Evolutionary conservation across 768 basidiomycete genomes (phyloP).

Genomic region (Fomitopsis pulvina): DNA sequence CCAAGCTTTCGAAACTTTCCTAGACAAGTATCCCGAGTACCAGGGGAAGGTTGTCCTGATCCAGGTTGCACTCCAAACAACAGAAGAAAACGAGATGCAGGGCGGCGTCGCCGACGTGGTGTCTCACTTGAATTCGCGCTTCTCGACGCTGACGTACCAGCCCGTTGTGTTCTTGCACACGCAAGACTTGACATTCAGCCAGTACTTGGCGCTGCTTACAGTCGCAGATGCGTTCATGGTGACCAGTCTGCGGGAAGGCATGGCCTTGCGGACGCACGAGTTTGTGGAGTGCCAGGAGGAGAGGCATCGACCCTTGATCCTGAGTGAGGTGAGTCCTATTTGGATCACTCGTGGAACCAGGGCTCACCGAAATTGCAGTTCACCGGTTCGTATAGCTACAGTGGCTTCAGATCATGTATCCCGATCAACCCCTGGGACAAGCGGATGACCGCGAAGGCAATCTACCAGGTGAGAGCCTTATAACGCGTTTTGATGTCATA

Average conservation of each 20-base stretch:
- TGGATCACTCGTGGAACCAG: not conserved
- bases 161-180: conserved; percentile 84
- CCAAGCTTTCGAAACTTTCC: conserved; percentile 74
- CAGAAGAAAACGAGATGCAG: conserved; percentile 66
- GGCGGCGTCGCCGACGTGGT: conserved; percentile 72
- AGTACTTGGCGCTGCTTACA: conserved; percentile 76
- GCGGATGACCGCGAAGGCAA: conserved; percentile 78
- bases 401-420: conserved; percentile 82
- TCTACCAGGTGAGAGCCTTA: conserved; percentile 37
- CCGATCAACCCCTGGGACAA: conserved; percentile 84
- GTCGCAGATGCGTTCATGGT: conserved; percentile 85
- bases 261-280: conserved; percentile 80
- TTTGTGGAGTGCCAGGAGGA: conserved; percentile 82
- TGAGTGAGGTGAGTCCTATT: conserved; percentile 57
- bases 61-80: conserved; percentile 82
- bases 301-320: conserved; percentile 58
- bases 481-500: not conserved
- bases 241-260: conserved; percentile 80
- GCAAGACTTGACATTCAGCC: conserved; percentile 77
- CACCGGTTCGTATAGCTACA: conserved; percentile 81
- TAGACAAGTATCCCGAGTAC: conserved; percentile 74
- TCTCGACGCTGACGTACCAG: conserved; percentile 81
- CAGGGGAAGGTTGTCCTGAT: conserved; percentile 80
- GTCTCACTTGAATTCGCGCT: conserved; percentile 75
- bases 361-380: conserved; percentile 41